Conservation (phyloP, 352 stramenopile genomes). For the Globisporangium middletonii region DNA sequence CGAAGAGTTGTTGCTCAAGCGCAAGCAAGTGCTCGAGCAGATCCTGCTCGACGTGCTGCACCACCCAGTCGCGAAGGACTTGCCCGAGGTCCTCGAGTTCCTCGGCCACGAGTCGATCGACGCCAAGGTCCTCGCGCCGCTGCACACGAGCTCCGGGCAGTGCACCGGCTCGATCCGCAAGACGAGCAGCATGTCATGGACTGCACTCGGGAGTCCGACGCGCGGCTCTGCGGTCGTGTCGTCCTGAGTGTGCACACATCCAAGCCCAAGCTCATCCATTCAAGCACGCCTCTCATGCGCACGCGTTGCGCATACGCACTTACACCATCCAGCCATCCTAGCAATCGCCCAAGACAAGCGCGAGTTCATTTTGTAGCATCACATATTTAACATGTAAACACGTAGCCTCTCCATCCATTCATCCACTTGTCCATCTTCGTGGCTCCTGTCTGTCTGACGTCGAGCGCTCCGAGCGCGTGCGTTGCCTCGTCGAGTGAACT, state of each 20-base stretch:
- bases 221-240: conserved; percentile 12
- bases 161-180: conserved; percentile 71
- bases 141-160: conserved; percentile 34
- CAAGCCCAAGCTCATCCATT: background rate
- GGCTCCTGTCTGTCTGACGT: too few relatives aligned
- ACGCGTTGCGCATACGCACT: background rate
- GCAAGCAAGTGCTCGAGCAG: conserved; percentile 53
- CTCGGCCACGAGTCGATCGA: conserved; percentile 47
- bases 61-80: conserved; percentile 55
- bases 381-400: conserved; percentile 1
- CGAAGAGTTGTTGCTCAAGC: conserved; percentile 49
- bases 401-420: background rate
- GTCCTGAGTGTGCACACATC: conserved; percentile 3
- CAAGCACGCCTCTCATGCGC: too few relatives aligned
- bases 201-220: conserved; percentile 7
- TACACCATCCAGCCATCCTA: background rate
- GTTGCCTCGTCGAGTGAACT: too few relatives aligned
- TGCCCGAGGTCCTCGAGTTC: conserved; percentile 60
- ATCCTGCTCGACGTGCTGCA: conserved; percentile 50
- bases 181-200: conserved; percentile 62
- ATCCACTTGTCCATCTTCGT: too few relatives aligned
- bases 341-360: too few relatives aligned
- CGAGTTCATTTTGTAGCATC: conserved; percentile 1
- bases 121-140: conserved; percentile 39
- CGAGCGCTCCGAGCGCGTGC: too few relatives aligned